Conservation (phyloP, 208 protist species). For the Trichomonas vaginalis region DNA sequence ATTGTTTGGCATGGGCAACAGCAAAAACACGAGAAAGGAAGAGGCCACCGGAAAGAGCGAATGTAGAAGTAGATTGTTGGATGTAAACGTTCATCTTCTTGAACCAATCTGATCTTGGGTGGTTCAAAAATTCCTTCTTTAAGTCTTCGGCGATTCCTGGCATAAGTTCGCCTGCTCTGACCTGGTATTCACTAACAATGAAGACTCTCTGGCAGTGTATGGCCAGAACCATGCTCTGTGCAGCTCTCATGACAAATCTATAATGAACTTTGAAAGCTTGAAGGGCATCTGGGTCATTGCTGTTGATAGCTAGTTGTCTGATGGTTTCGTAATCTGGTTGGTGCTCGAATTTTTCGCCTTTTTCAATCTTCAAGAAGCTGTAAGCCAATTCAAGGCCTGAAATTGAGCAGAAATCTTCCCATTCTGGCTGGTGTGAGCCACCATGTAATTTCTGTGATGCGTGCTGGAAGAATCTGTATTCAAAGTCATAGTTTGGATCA, state of each 20-base stretch:
- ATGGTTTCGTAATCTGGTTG: neutral
- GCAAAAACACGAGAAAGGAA: neutral
- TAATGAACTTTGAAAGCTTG: neutral
- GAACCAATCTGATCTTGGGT: neutral
- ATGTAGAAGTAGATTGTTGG: neutral
- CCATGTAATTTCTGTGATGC: neutral
- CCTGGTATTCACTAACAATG: neutral
- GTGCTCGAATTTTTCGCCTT: neutral
- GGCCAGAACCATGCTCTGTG: neutral
- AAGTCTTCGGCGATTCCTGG: neutral
- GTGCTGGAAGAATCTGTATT: neutral
- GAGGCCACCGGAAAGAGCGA: neutral
- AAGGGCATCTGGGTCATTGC: neutral
- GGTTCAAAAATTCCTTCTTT: neutral
- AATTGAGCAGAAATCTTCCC: neutral
- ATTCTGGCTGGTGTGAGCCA: neutral
- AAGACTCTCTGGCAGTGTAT: neutral
- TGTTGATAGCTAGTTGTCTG: neutral
- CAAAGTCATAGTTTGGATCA: neutral
- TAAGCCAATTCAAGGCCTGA: neutral
- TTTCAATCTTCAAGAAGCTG: neutral
- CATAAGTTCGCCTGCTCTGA: neutral
- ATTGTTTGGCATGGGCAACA: neutral
- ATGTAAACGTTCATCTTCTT: neutral
- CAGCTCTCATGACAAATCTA: neutral